Evolutionary conservation across 1,284 basidiomycete species (phyloP), one percentile per base, ranked within the genome.

Genomic region (Trametes versicolor): DNA sequence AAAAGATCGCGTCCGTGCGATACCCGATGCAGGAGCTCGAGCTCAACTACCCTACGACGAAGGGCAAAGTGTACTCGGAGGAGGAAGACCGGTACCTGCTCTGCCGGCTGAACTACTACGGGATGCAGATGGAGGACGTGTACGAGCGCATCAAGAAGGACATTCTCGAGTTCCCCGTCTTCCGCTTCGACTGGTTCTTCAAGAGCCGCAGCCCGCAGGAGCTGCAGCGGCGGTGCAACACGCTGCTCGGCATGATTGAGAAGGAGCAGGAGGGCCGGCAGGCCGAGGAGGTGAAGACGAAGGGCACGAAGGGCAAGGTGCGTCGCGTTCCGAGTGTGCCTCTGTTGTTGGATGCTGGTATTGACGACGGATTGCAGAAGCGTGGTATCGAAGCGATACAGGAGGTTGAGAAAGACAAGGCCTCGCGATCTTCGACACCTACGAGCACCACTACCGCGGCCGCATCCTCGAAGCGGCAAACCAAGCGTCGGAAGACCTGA

Each of bases 181-280:
- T 99, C 82, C 84, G 96, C 58, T 98, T 99, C 73, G 96, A 99
- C 76, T 99, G 97, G 97, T 99, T 99, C 83, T 95, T 99, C 85
- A 98, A 98, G 83, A 95, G 92, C 68, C 83, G 98, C 58, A 96
- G 94, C 27, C 91, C 95, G 12, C 90, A 95, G 73, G 98, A 99
- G 81, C 82, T 99, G 66, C 90, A 92, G 71, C 83, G 97, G 71
- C 82, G 98, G 60, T 98, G 96, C 72, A 93, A 92, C 71, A 99
- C 97, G 8, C 77, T 99, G 45, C 75, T 99, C 45, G 85, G 91
- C 17, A 93, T 98, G 87, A 94, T 99, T 66, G 91, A 96, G 81
- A 98, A 98, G 83, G 96, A 97, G 77, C 88, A 89, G 0, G 90
- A 92, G 74, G 77, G 79, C 56, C 82, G 83, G 65, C 82, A 84